Conservation (phyloP, 352 stramenopile species). For the Thalassiosira mediterranea region DNA sequence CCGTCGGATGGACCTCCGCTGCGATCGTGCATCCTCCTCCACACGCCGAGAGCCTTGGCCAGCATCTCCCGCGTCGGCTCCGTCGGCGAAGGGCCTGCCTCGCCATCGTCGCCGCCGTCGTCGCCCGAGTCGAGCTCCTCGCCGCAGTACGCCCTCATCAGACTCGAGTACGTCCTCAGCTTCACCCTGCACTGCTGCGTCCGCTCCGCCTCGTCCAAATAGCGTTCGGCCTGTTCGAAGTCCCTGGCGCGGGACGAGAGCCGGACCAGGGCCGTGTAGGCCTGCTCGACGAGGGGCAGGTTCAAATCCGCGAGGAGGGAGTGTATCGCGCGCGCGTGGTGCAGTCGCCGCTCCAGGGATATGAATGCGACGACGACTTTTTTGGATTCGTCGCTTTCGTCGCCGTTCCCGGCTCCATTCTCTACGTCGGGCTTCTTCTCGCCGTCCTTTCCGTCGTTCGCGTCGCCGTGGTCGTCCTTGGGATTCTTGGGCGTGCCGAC, state of each 20-base stretch:
- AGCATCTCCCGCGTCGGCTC: slow-evolving; percentile 18
- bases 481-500: slow-evolving; percentile 70
- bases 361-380: slow-evolving; percentile 13
- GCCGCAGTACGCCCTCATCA: slow-evolving; percentile 71
- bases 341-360: slow-evolving; percentile 26
- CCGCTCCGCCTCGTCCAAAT: slow-evolving; percentile 60
- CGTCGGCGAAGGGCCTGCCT: neutral
- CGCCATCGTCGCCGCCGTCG: neutral
- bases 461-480: slow-evolving; percentile 17
- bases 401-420: neutral
- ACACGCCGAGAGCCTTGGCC: slow-evolving; percentile 41
- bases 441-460: neutral
- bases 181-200: slow-evolving; percentile 73
- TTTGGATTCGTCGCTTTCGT: slow-evolving; percentile 1
- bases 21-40: slow-evolving; percentile 53
- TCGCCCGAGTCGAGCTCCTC: slow-evolving; percentile 8
- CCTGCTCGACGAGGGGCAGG: slow-evolving; percentile 74
- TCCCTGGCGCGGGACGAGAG: slow-evolving; percentile 60
- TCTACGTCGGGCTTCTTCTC: slow-evolving; percentile 1
- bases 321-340: slow-evolving; percentile 43
- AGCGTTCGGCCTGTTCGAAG: slow-evolving; percentile 48
- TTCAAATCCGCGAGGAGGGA: slow-evolving; percentile 33
- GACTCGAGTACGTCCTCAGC: slow-evolving; percentile 73
- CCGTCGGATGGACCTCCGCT: slow-evolving; percentile 30
- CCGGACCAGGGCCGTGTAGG: slow-evolving; percentile 80